A percentile compares a stretch with the other conserved stretches of the same genome.
phyloP scores from a whole-genome alignment of 345 rosid species.

The Linum lewisii region DNA sequence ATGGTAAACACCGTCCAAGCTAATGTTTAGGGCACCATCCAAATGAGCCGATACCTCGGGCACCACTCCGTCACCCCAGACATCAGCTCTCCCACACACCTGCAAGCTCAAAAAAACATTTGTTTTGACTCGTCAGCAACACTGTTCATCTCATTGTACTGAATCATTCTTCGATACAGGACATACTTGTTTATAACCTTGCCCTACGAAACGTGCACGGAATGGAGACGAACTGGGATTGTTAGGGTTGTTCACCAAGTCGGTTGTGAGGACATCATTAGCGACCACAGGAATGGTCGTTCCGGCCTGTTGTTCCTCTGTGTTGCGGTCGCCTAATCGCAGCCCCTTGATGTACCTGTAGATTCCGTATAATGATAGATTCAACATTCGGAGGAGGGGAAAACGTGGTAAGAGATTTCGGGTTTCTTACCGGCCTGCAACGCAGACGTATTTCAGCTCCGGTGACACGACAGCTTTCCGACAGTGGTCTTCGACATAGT shows the following conservation, averaged over 20 bases:
- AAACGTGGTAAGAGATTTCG: background rate
- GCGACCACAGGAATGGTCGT: slow-evolving; percentile 26
- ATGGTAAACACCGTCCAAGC: slow-evolving; percentile 75
- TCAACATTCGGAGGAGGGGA: too few species aligned
- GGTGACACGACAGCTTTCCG: slow-evolving; percentile 67
- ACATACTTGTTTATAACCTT: slow-evolving; percentile 86
- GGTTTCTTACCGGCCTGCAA: slow-evolving; percentile 68
- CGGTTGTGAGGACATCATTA: slow-evolving; percentile 33
- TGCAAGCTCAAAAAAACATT: slow-evolving; percentile 10
- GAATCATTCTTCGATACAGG: background rate
- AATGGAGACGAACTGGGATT: slow-evolving; percentile 15
- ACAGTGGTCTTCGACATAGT: slow-evolving; percentile 63
- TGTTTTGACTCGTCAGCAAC: too few species aligned
- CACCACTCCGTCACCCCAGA: slow-evolving; percentile 97
- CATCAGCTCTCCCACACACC: slow-evolving; percentile 87
- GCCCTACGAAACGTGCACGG: slow-evolving; percentile 81
- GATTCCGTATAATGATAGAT: background rate
- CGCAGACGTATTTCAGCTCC: slow-evolving; percentile 69
- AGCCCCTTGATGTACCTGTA: slow-evolving; percentile 77
- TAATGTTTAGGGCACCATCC: slow-evolving; percentile 70
- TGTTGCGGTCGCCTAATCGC: slow-evolving; percentile 29
- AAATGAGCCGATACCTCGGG: slow-evolving; percentile 81
- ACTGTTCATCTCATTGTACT: background rate
- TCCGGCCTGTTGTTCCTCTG: slow-evolving; percentile 27
- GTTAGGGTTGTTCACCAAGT: slow-evolving; percentile 26